Percentiles rank a stretch among this genome's conserved stretches.
Conservation (phyloP, 352 stramenopile species). For the Pythium rhizo-oryzae region DNA sequence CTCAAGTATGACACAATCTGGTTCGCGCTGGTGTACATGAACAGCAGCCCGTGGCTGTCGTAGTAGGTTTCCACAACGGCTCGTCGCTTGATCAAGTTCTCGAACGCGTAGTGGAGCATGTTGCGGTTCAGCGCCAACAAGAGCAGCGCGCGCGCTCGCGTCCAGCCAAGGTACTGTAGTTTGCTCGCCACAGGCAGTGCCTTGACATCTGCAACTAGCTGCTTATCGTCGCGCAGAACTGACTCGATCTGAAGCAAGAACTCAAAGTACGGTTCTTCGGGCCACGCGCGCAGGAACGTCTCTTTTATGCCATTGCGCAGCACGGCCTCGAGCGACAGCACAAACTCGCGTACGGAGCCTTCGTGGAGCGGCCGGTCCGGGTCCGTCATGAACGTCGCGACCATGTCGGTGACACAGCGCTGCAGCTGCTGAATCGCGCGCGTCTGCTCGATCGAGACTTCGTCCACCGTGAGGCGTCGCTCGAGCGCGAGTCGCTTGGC, state of each 20-base stretch:
- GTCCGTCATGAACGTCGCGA: conserved; percentile 68
- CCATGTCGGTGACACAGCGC: conserved; percentile 61
- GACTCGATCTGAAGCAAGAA: conserved; percentile 64
- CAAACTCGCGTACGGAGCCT: conserved; percentile 57
- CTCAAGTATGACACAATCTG: conserved; percentile 64
- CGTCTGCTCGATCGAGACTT: conserved; percentile 36
- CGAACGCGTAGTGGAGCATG: conserved; percentile 73
- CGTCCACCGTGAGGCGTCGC: conserved; percentile 27
- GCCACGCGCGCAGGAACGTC: conserved; percentile 48
- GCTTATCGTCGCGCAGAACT: conserved; percentile 71
- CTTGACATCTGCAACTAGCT: conserved; percentile 60
- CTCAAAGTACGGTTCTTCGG: conserved; percentile 72
- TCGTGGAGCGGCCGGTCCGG: conserved; percentile 77
- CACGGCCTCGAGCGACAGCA: conserved; percentile 67
- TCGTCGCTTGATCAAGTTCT: conserved; percentile 77
- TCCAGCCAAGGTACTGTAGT: conserved; percentile 68
- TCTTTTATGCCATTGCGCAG: conserved; percentile 72
- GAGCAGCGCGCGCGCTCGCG: conserved; percentile 60
- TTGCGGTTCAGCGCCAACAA: conserved; percentile 74
- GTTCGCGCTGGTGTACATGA: conserved; percentile 59
- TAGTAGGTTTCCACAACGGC: conserved; percentile 68
- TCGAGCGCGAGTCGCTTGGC: conserved; percentile 43
- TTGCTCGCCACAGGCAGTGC: conserved; percentile 33
- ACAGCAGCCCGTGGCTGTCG: conserved; percentile 56
- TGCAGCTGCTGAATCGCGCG: conserved; percentile 36